Conservation (phyloP, 2,329 filamentous ascomycete genomes). For the Phialemoniopsis sp. region DNA sequence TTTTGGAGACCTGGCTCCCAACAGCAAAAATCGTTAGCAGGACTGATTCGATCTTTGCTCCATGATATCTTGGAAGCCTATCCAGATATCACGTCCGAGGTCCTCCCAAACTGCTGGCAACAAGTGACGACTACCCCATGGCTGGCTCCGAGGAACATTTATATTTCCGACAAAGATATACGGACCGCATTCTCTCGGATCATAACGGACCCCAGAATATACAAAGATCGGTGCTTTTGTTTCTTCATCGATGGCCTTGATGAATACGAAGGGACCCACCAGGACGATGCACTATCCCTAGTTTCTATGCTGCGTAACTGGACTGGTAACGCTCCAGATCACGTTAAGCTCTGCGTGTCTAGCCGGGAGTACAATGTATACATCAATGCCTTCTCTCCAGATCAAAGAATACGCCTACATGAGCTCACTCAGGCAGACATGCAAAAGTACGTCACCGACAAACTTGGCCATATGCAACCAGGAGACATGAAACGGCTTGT, state of each 20-base stretch:
- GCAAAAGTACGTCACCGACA: no score
- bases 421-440: no score
- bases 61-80: neutral
- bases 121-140: neutral
- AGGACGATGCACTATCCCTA: no score
- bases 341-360: no score
- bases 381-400: no score
- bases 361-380: no score
- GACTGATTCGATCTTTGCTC: neutral
- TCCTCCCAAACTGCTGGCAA: constrained; percentile 1
- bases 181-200: neutral
- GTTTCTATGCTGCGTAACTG: no score
- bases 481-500: neutral
- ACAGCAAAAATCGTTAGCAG: neutral
- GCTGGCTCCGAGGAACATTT: neutral
- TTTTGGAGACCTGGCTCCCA: constrained; percentile 1
- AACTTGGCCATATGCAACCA: no score
- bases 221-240: neutral
- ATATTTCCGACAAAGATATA: no score
- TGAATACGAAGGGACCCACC: neutral
- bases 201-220: neutral
- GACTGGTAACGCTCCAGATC: no score
- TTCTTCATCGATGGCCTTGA: constrained; percentile 3
- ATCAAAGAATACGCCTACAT: no score
- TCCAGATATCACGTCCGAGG: neutral